These are phyloP conservation scores for Hypoxylon sp. DNA, from an alignment of 2,329 filamentous ascomycete species.

Conservation along the genomic window DNA sequence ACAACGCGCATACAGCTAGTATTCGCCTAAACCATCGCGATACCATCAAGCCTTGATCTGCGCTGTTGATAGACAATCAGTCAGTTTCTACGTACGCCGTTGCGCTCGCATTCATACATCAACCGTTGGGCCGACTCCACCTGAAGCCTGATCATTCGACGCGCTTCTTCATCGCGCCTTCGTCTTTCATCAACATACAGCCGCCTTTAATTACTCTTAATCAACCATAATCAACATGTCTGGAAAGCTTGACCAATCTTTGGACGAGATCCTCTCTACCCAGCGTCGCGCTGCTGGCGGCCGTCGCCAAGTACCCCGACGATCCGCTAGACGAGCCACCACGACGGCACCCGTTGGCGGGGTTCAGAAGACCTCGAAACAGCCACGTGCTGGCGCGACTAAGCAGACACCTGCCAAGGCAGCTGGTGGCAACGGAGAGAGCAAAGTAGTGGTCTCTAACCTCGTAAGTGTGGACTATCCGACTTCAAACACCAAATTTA, in stretches of 20 bases:
- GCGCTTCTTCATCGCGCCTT: constrained; percentile 46
- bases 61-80: constrained; percentile 20
- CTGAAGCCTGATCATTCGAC: constrained; percentile 50
- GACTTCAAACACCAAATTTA: background rate
- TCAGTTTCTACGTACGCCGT: constrained; percentile 23
- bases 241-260: constrained; percentile 95
- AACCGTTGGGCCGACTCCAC: constrained; percentile 33
- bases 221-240: constrained; percentile 72
- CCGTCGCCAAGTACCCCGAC: constrained; percentile 66
- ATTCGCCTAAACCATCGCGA: constrained; percentile 18
- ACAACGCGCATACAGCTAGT: constrained; percentile 21
- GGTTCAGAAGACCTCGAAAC: constrained; percentile 82
- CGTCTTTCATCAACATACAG: constrained; percentile 56
- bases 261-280: constrained; percentile 95
- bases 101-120: constrained; percentile 26
- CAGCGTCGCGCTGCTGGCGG: constrained; percentile 71
- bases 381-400: constrained; percentile 69
- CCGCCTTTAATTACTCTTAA: constrained; percentile 59
- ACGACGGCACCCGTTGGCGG: constrained; percentile 83
- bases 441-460: constrained; percentile 99
- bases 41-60: constrained; percentile 18
- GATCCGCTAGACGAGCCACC: constrained; percentile 67
- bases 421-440: constrained; percentile 75
- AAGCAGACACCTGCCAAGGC: constrained; percentile 77
- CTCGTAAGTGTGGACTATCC: constrained; percentile 75